Percentiles rank a stretch among this genome's conserved stretches.
phyloP scores from a whole-genome alignment of 805 yeast species.

The Novakomyces olei region DNA sequence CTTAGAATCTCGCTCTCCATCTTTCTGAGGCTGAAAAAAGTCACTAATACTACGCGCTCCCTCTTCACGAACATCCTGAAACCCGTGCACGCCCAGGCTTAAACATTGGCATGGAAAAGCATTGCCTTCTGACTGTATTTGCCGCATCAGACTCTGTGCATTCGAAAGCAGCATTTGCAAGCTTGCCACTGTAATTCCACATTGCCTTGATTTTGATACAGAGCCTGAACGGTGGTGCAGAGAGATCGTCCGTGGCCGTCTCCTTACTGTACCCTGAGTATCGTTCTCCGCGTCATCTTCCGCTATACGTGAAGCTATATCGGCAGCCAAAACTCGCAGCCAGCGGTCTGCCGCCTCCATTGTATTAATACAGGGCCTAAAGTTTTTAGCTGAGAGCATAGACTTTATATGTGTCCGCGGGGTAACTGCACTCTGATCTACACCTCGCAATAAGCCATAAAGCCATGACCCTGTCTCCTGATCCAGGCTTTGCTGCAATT shows the following conservation, averaged over 20 bases:
- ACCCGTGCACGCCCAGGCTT: neutral
- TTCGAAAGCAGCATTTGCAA: neutral
- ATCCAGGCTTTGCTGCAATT: slow-evolving; percentile 16
- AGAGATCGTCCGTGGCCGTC: slow-evolving; percentile 35
- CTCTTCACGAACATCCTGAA: neutral
- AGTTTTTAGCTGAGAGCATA: slow-evolving; percentile 75
- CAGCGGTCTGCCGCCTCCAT: slow-evolving; percentile 44
- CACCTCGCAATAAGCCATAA: slow-evolving; percentile 44
- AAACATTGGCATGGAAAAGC: neutral
- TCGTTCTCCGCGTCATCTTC: too few species aligned
- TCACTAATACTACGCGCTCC: neutral
- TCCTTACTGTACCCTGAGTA: too few species aligned
- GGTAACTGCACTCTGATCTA: slow-evolving; percentile 29
- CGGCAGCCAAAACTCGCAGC: slow-evolving; percentile 69
- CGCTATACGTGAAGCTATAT: slow-evolving; percentile 41
- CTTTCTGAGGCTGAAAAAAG: neutral
- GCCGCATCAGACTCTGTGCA: neutral
- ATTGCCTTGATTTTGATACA: neutral
- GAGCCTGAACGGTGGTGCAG: slow-evolving; percentile 14
- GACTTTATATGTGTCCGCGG: slow-evolving; percentile 47
- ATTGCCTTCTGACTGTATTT: neutral
- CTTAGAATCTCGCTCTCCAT: neutral
- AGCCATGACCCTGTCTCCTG: slow-evolving; percentile 32
- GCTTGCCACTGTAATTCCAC: neutral
- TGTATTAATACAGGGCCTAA: slow-evolving; percentile 31